These are phyloP conservation scores for Teunomyces panamensis DNA, from an alignment of 805 yeast species.

Conservation along the genomic window DNA sequence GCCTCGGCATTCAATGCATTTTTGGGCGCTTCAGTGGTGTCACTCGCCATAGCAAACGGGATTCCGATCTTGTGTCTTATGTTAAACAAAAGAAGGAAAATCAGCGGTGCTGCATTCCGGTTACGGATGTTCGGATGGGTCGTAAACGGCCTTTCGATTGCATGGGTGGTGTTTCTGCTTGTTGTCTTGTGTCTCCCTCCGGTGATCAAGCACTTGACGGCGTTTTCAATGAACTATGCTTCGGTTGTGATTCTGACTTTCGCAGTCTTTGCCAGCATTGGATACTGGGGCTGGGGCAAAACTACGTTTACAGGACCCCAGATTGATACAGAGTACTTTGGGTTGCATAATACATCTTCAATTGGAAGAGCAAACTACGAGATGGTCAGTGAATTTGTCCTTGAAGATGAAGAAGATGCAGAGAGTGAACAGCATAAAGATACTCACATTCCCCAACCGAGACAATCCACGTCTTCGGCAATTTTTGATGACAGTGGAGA, in stretches of 20 bases:
- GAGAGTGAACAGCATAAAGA: not conserved
- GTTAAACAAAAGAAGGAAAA: constrained; percentile 55
- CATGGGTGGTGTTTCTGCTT: constrained; percentile 59
- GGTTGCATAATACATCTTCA: constrained; percentile 30
- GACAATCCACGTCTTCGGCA: not conserved
- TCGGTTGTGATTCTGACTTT: constrained; percentile 54
- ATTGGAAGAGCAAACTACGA: constrained; percentile 10
- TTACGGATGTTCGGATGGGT: constrained; percentile 63
- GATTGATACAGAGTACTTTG: constrained; percentile 44
- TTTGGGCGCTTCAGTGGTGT: constrained; percentile 77
- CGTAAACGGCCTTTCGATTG: constrained; percentile 54
- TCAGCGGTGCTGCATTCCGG: constrained; percentile 67
- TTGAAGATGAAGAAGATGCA: constrained; percentile 8
- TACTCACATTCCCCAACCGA: not conserved
- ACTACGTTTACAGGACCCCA: constrained; percentile 62
- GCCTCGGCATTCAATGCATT: constrained; percentile 79
- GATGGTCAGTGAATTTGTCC: constrained; percentile 7
- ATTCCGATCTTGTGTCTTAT: constrained; percentile 68
- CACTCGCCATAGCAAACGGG: constrained; percentile 72
- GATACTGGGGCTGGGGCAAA: constrained; percentile 63
- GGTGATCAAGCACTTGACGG: constrained; percentile 41
- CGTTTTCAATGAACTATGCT: constrained; percentile 59
- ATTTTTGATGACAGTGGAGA: constrained; percentile 1
- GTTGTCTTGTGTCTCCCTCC: constrained; percentile 71
- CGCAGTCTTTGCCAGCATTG: constrained; percentile 45